These are phyloP conservation scores for Neonectria coccinea DNA, from an alignment of 2,329 filamentous ascomycete genomes.

Conservation along the genomic window DNA sequence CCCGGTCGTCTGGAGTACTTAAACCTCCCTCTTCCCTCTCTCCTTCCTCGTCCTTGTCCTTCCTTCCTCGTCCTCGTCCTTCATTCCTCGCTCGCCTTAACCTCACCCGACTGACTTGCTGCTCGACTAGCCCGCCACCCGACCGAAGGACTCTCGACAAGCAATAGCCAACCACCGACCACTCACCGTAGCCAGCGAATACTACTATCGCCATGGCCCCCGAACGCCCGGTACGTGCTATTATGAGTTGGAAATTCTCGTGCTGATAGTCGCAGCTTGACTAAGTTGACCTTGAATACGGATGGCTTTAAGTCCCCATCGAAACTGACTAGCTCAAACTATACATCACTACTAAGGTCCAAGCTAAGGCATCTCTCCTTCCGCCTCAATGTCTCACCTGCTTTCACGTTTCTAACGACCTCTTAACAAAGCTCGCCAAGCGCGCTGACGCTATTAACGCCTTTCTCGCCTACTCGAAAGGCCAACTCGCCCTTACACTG, in stretches of 20 bases:
- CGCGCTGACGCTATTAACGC: background rate
- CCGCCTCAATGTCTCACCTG: too few relatives aligned
- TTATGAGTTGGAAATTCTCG: too few relatives aligned
- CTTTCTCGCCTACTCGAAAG: slow-evolving; percentile 10
- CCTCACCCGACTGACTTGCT: too few relatives aligned
- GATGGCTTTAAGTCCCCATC: slow-evolving; percentile 7
- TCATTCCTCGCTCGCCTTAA: background rate
- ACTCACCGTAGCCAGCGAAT: too few relatives aligned
- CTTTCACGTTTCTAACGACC: background rate
- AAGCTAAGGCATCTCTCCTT: slow-evolving; percentile 1
- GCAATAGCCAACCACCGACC: too few relatives aligned
- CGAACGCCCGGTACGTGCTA: too few relatives aligned
- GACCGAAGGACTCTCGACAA: too few relatives aligned
- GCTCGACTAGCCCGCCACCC: too few relatives aligned
- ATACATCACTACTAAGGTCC: slow-evolving; percentile 1
- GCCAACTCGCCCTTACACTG: slow-evolving; percentile 3
- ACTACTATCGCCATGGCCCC: too few relatives aligned
- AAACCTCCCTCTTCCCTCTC: background rate
- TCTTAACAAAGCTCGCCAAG: slow-evolving; percentile 5
- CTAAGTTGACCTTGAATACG: background rate
- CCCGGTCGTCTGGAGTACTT: background rate
- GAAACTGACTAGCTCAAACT: background rate
- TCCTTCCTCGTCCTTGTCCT: background rate
- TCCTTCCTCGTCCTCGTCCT: background rate
- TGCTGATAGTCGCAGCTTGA: background rate